Base-by-base conservation (phyloP, 768 basidiomycete genomes). In the Leccinum barrowsii region DNA sequence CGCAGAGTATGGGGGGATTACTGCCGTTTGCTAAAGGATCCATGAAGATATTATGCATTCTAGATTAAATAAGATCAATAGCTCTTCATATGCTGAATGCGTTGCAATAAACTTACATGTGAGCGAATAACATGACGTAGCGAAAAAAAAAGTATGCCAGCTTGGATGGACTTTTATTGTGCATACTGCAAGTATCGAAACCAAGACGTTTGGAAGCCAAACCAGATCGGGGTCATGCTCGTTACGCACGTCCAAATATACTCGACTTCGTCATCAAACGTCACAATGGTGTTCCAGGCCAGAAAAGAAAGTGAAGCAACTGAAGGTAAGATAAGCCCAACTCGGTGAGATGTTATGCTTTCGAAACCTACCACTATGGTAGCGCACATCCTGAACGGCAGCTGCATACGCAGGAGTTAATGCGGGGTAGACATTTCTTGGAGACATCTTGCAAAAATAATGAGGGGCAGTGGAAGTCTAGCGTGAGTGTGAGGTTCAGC, bases 141-240 rank as follows among this genome's bases (percentile, higher is more conserved):
- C 63, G 70, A 56, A 70, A 56, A 50, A 63, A 65, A 11, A 70
- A 37, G 26, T 70, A 70, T 13, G 67, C 13, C 73, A 73, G 73
- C 56, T 71, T 75, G 32, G 66, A 61, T 5, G 56, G 52, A 15
- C 49, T 66, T 17, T 24, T 50, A 15, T 62, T 64, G 11, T 56
- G 61, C 61, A 73, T 72, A 11, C 70, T 74, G 46, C 19, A 12
- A 24, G 17, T 15, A n/a, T 17, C n/a, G n/a, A 42, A 19, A 19
- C 40, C 40, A 42, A 19, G n/a, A 19, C 40, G 10, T 42, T 42
- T 19, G 40, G n/a, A 19, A 42, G 10, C 8, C n/a, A n/a, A 42
- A 19, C 40, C n/a, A 42, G n/a, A n/a, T 42, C 7, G 22, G 12
- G 21, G 7, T 6, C 46, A 47, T 21, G 12, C 19, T 22, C n/a